phyloP scores from a whole-genome alignment of 306 rosid species.

The Fragaria vesca region DNA sequence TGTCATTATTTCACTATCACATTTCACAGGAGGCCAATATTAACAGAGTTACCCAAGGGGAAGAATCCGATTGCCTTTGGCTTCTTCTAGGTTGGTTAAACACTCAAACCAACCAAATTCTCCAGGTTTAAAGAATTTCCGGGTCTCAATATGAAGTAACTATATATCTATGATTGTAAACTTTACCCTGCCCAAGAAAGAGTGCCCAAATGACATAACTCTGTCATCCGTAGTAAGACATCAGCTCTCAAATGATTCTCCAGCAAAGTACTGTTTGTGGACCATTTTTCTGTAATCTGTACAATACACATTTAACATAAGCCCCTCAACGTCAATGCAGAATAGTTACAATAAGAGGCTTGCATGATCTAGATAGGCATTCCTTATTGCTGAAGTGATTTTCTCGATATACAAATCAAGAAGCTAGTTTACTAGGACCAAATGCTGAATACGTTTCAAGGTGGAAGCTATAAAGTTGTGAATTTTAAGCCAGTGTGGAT shows the following conservation, averaged over 20 bases:
- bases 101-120: slow-evolving; percentile 7
- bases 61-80: not conserved
- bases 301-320: slow-evolving; percentile 5
- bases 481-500: not conserved
- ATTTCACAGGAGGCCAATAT: not conserved
- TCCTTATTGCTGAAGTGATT: not conserved
- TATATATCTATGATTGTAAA: slow-evolving; percentile 14
- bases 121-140: not conserved
- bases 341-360: not conserved
- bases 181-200: slow-evolving; percentile 18
- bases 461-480: not conserved
- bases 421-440: not conserved
- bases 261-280: slow-evolving; percentile 72
- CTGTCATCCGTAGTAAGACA: slow-evolving; percentile 13
- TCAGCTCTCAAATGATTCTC: slow-evolving; percentile 78
- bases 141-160: slow-evolving; percentile 10
- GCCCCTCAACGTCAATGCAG: not conserved
- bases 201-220: slow-evolving; percentile 10
- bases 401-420: not conserved
- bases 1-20: slow-evolving; percentile 1
- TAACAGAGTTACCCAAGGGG: not conserved
- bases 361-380: not conserved
- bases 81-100: slow-evolving; percentile 4
- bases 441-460: not conserved
- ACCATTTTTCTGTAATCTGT: slow-evolving; percentile 87